Evolutionary conservation across 768 basidiomycete species (phyloP).

Genomic region (Sporobolomyces roseus): DNA sequence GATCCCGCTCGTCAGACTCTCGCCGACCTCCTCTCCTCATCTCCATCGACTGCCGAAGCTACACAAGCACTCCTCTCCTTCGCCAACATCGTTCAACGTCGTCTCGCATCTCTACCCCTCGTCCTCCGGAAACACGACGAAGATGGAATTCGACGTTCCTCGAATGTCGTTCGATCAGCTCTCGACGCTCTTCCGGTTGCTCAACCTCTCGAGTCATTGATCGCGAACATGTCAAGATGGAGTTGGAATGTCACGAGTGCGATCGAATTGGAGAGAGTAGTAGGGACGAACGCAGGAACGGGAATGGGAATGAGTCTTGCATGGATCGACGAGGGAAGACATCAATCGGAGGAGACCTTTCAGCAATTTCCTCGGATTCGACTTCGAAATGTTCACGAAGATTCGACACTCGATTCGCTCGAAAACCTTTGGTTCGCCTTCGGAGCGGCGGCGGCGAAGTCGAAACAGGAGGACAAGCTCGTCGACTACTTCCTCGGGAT

Average conservation of each 20-base stretch:
- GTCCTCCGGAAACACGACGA: conserved; percentile 68
- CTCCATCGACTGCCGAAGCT: too few relatives aligned
- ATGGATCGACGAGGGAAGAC: conserved; percentile 7
- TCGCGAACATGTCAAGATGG: conserved; percentile 85
- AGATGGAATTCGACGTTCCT: conserved; percentile 65
- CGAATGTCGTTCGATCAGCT: conserved; percentile 66
- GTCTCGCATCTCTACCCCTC: conserved; percentile 67
- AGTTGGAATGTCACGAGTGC: conserved; percentile 78
- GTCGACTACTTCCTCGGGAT: conserved; percentile 75
- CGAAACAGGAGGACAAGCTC: conserved; percentile 65
- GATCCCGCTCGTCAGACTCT: conserved; percentile 55
- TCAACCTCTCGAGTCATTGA: conserved; percentile 49
- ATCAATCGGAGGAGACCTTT: not conserved
- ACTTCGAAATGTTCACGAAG: conserved; percentile 41
- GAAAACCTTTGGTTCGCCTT: conserved; percentile 68
- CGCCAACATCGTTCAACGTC: conserved; percentile 61
- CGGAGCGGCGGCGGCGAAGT: conserved; percentile 63
- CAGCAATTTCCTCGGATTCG: not conserved
- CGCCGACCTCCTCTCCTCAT: conserved; percentile 48
- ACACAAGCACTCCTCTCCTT: too few relatives aligned
- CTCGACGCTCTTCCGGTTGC: conserved; percentile 54
- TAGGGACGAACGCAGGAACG: conserved; percentile 34
- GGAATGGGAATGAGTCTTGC: conserved; percentile 31
- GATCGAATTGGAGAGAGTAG: conserved; percentile 65
- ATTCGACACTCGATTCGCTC: conserved; percentile 63